Conservation (phyloP, 805 yeast genomes). For the Teunomyces funiuensis region DNA sequence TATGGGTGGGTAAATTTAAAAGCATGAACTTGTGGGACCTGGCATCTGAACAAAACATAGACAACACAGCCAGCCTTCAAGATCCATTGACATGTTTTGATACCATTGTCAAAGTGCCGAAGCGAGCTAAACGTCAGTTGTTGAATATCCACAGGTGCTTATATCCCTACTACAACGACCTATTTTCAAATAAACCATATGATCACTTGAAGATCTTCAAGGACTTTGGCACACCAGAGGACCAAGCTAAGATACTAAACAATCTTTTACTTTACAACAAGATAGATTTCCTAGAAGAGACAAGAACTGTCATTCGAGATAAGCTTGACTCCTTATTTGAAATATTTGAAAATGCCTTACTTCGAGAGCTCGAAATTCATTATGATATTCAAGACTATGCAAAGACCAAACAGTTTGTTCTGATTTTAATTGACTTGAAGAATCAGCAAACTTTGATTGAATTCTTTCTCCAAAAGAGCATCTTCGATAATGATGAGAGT, state of each 20-base stretch:
- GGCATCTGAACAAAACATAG: slow-evolving; percentile 12
- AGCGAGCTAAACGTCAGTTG: slow-evolving; percentile 39
- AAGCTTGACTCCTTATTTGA: slow-evolving; percentile 59
- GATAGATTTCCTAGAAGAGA: slow-evolving; percentile 30
- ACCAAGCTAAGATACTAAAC: slow-evolving; percentile 47
- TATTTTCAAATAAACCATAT: slow-evolving; percentile 40
- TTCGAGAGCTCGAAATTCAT: slow-evolving; percentile 65
- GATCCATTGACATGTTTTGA: slow-evolving; percentile 39
- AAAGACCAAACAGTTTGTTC: slow-evolving; percentile 35
- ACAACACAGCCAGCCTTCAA: slow-evolving; percentile 9
- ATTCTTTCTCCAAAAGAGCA: slow-evolving; percentile 43
- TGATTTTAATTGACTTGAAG: slow-evolving; percentile 33
- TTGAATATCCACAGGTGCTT: slow-evolving; percentile 39
- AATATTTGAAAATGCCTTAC: slow-evolving; percentile 67
- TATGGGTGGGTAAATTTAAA: slow-evolving; percentile 39
- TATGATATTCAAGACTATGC: slow-evolving; percentile 47
- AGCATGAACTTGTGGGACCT: slow-evolving; percentile 40
- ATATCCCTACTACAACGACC: slow-evolving; percentile 46
- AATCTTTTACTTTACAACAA: slow-evolving; percentile 41
- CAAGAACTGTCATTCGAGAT: slow-evolving; percentile 30
- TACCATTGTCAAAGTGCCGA: slow-evolving; percentile 21
- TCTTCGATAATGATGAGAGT: slow-evolving; percentile 36
- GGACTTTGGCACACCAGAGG: slow-evolving; percentile 48
- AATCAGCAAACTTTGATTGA: slow-evolving; percentile 45
- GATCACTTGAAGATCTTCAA: slow-evolving; percentile 47